Base-by-base conservation (phyloP, 768 basidiomycete genomes). In the Kwoniella sp. region DNA sequence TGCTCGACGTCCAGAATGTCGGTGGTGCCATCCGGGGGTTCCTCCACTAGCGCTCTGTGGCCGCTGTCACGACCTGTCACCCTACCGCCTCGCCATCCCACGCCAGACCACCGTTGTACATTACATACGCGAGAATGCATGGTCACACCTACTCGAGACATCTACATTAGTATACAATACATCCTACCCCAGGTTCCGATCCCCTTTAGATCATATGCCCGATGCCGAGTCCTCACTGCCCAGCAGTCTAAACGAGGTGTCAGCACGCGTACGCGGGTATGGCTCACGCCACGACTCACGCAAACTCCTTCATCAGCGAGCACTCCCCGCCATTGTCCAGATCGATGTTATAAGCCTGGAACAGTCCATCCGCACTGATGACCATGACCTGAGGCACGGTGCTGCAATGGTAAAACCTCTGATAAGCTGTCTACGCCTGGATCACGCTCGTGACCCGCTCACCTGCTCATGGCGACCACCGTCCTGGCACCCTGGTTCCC, bases 351-450 rank as follows among this genome's bases (percentile, higher is more conserved):
- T 98, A 98, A 14, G 86, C 83, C 69, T 99, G 96, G 73, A 95
- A 93, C 63, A 89, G 87, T 1, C 93, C 93, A 52, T 96, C 91
- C 0, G 88, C 87, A 0, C 90, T 91, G 50, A 98, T 83, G 20
- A 99, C 91, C 89, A 95, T 93, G 10, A 96, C 86, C 55, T 99
- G 93, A 0, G 93, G 92, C 76, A 88, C 87, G 6, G 89, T 90
- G 15, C 89, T 91, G 67, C 14, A 19, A 3, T 39, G 4, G 5
- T 15, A 29, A 54, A 47, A 50, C 32, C 15, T n/a, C 17, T 49
- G 43, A 48, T 36, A 27, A 27, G 19, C 40, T 19, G 11, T 26
- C 19, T 33, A 50, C 14, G 20, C 22, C 1, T 26, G 22, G n/a
- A 31, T 11, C 43, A 39, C 20, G 4, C 6, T 3, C n/a, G 27